These are phyloP conservation scores for Inosperma sp. DNA, from an alignment of 768 basidiomycete species.

Conservation along the genomic window DNA sequence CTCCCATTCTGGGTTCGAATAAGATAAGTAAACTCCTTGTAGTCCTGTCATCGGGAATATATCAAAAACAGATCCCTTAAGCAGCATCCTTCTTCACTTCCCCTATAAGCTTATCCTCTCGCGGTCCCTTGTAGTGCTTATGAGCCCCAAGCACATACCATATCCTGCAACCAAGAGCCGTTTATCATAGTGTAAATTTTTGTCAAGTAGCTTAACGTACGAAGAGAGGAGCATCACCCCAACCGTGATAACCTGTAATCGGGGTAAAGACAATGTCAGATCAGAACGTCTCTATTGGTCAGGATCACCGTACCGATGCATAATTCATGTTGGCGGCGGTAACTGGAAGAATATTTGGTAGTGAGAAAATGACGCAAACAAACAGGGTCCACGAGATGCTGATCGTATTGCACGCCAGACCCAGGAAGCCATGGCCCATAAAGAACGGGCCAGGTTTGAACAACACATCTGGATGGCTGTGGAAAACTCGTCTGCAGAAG, in stretches of 20 bases:
- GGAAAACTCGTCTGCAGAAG: constrained; percentile 61
- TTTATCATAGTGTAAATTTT: constrained; percentile 9
- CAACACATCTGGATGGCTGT: constrained; percentile 72
- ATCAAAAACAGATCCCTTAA: neutral
- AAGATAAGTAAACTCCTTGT: neutral
- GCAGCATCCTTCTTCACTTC: constrained; percentile 37
- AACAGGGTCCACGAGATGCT: constrained; percentile 70
- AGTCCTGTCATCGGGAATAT: neutral
- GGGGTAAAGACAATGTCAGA: constrained; percentile 2
- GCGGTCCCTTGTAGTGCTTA: constrained; percentile 55
- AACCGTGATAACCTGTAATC: constrained; percentile 43
- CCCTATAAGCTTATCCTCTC: constrained; percentile 26
- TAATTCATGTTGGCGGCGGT: constrained; percentile 77
- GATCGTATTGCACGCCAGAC: constrained; percentile 54
- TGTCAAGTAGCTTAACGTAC: constrained; percentile 31
- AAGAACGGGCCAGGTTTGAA: constrained; percentile 88
- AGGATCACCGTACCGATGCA: constrained; percentile 49
- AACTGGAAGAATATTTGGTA: constrained; percentile 67
- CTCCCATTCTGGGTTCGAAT: neutral
- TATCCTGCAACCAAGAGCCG: constrained; percentile 24
- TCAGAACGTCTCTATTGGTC: neutral
- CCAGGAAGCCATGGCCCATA: constrained; percentile 66
- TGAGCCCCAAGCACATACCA: constrained; percentile 55
- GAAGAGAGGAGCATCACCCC: constrained; percentile 51
- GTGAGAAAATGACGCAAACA: constrained; percentile 64